phyloP scores from a whole-genome alignment of 768 basidiomycete species.

The Leccinum longicurvipes region DNA sequence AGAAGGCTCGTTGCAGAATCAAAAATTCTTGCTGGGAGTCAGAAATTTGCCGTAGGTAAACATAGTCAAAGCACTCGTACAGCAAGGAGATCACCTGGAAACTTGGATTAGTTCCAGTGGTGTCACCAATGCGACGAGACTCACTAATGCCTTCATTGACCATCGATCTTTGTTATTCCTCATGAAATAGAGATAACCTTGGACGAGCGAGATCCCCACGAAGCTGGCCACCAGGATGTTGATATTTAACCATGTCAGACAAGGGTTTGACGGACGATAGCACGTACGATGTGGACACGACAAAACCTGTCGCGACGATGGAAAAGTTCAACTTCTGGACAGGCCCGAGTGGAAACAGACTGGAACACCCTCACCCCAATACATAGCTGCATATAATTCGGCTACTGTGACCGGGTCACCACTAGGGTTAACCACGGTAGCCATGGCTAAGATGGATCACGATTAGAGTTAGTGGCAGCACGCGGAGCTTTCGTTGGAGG shows the following conservation, averaged over 20 bases:
- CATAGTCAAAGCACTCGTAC: not conserved
- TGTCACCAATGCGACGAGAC: not conserved
- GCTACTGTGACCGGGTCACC: constrained; percentile 2
- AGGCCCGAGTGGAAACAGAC: not conserved
- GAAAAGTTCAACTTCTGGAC: not conserved
- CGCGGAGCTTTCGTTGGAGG: not conserved
- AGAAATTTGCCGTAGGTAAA: not conserved
- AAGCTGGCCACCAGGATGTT: constrained; percentile 5
- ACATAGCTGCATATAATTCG: constrained; percentile 15
- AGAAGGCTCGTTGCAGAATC: constrained; percentile 17
- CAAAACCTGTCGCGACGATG: constrained; percentile 7
- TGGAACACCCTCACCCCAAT: constrained; percentile 12
- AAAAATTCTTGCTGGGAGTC: constrained; percentile 9
- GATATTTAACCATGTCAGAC: not conserved
- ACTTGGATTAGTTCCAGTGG: not conserved
- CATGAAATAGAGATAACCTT: constrained; percentile 19
- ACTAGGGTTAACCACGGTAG: not conserved
- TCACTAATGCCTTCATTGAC: constrained; percentile 15
- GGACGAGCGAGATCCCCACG: constrained; percentile 20
- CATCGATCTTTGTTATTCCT: constrained; percentile 11
- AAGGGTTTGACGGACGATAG: not conserved
- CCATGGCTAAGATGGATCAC: constrained; percentile 1
- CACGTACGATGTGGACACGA: constrained; percentile 14
- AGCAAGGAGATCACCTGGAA: constrained; percentile 13
- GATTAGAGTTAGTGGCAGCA: not conserved